Percentiles rank a stretch among this genome's conserved stretches.
phyloP scores from a whole-genome alignment of 208 protist species.

The Trypanosoma cruzi region DNA sequence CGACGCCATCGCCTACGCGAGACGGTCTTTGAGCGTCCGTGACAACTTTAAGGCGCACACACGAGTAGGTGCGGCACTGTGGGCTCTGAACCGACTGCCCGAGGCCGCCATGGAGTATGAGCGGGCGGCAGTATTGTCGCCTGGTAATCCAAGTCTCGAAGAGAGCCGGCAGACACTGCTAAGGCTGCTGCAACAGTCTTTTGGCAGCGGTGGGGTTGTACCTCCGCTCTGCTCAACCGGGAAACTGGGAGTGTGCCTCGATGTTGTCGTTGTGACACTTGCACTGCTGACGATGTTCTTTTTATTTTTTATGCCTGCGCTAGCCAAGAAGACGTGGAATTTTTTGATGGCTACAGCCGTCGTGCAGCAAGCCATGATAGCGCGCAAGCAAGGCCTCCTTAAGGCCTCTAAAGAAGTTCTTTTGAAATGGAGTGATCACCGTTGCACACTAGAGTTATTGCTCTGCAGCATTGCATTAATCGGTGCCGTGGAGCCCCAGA shows the following conservation, averaged over 20 bases:
- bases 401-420: constrained; percentile 41
- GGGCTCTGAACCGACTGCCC: constrained; percentile 46
- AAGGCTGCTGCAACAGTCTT: constrained; percentile 33
- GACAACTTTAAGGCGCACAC: constrained; percentile 72
- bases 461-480: constrained; percentile 55
- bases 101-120: constrained; percentile 64
- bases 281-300: constrained; percentile 1
- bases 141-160: constrained; percentile 40
- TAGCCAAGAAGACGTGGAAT: constrained; percentile 21
- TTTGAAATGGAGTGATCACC: constrained; percentile 47
- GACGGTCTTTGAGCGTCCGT: constrained; percentile 46
- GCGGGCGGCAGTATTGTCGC: constrained; percentile 42
- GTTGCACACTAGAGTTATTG: constrained; percentile 50
- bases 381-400: constrained; percentile 43
- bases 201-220: constrained; percentile 16
- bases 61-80: constrained; percentile 63
- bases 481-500: constrained; percentile 40
- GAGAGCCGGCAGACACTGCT: constrained; percentile 42
- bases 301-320: constrained; percentile 1
- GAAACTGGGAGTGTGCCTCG: constrained; percentile 4
- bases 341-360: constrained; percentile 44
- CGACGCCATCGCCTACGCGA: constrained; percentile 68
- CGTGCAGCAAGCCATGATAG: constrained; percentile 47
- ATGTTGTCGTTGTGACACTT: constrained; percentile 1
- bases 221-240: not conserved